phyloP scores from a whole-genome alignment of 108 stramenopile species.

The Pseudonitzschia multiseries region DNA sequence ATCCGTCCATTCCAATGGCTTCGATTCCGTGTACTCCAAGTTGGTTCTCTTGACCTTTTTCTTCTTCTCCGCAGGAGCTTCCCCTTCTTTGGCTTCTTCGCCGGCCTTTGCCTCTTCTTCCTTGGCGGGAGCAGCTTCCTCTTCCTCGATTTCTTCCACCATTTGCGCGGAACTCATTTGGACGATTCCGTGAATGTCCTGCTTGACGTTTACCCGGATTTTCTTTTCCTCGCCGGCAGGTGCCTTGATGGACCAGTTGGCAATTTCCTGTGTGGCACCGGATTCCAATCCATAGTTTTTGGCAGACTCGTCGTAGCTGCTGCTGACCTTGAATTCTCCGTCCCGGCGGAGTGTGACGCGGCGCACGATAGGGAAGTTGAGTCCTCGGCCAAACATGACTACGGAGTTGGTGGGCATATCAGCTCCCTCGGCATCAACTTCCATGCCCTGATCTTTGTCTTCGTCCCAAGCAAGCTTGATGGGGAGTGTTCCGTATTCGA shows the following conservation, averaged over 20 bases:
- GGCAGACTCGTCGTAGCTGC: constrained; percentile 67
- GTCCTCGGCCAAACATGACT: constrained; percentile 88
- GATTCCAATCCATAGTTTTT: constrained; percentile 45
- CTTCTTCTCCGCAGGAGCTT: constrained; percentile 57
- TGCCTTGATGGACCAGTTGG: constrained; percentile 65
- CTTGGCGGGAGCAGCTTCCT: constrained; percentile 43
- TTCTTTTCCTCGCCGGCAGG: constrained; percentile 71
- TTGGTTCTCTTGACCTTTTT: constrained; percentile 91
- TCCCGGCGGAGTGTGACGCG: constrained; percentile 87
- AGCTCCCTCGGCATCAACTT: constrained; percentile 47
- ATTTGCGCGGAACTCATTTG: constrained; percentile 88
- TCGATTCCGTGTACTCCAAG: constrained; percentile 67
- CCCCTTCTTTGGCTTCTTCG: constrained; percentile 37
- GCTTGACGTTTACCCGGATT: constrained; percentile 96
- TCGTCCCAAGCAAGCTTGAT: constrained; percentile 93
- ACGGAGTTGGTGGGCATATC: constrained; percentile 79
- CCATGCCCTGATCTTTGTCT: constrained; percentile 50
- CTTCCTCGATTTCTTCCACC: constrained; percentile 91
- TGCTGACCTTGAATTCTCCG: constrained; percentile 77
- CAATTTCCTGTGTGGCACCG: constrained; percentile 53
- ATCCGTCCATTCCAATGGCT: constrained; percentile 79
- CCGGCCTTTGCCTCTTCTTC: constrained; percentile 37
- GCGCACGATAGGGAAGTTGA: constrained; percentile 90
- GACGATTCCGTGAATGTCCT: constrained; percentile 92
- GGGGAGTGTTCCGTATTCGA: constrained; percentile 87